A percentile compares a stretch with the other conserved stretches of the same genome.
phyloP scores from a whole-genome alignment of 805 yeast genomes.

The Osmozyma mogii region DNA sequence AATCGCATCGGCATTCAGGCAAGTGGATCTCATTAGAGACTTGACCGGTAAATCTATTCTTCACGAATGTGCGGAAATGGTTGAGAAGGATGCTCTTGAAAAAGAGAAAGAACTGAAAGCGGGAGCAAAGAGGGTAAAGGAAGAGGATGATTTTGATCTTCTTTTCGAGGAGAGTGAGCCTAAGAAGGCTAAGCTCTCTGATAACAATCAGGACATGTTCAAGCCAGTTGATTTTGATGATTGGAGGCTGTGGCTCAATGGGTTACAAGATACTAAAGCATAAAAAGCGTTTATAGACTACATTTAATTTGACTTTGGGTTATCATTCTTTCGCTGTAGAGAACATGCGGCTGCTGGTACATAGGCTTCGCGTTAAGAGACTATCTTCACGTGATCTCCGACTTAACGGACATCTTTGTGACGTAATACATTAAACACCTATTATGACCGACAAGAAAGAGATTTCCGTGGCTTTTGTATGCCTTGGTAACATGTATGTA shows the following conservation, averaged over 20 bases:
- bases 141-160: conserved; percentile 25
- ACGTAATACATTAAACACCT: background rate
- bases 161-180: conserved; percentile 21
- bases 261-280: conserved; percentile 3
- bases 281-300: too few relatives aligned
- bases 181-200: conserved; percentile 22
- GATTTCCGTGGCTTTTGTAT: conserved; percentile 76
- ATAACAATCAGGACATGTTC: conserved; percentile 11
- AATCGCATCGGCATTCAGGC: conserved; percentile 39
- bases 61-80: conserved; percentile 11
- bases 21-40: conserved; percentile 31
- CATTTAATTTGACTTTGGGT: too few relatives aligned
- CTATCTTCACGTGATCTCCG: background rate
- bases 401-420: background rate
- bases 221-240: conserved; percentile 29
- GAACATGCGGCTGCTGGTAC: too few relatives aligned
- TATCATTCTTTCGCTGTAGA: too few relatives aligned
- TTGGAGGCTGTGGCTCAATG: conserved; percentile 19
- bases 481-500: conserved; percentile 80
- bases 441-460: conserved; percentile 14
- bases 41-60: conserved; percentile 16
- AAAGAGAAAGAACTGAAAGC: conserved; percentile 4
- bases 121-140: conserved; percentile 10
- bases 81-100: conserved; percentile 20
- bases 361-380: too few relatives aligned